Evolutionary conservation across 371 early-diverging fungal genomes (phyloP).

Genomic region (Mortierella sp.): DNA sequence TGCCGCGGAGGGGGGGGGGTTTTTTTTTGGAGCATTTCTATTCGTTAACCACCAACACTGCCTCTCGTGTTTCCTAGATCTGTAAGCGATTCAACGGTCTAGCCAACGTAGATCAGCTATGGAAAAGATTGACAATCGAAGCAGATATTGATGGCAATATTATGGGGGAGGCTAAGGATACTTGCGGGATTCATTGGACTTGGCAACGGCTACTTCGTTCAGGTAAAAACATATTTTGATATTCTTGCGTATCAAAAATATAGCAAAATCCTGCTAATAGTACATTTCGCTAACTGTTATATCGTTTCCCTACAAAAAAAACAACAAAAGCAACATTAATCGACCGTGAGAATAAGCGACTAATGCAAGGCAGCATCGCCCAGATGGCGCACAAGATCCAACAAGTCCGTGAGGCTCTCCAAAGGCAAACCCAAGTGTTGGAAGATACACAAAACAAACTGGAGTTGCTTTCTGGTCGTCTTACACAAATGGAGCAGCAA

Average conservation of each 20-base stretch:
- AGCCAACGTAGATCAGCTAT: conserved; percentile 46
- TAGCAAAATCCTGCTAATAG: neutral
- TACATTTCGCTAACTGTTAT: no score
- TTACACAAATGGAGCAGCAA: conserved; percentile 35
- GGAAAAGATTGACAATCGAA: conserved; percentile 15
- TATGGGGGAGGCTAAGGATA: conserved; percentile 20
- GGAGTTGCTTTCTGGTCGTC: conserved; percentile 19
- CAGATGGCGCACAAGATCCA: conserved; percentile 39
- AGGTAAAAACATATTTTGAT: neutral
- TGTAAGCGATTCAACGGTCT: conserved; percentile 20
- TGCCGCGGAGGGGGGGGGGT: no score
- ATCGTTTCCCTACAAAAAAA: no score
- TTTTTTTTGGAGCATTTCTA: neutral
- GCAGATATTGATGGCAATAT: conserved; percentile 7
- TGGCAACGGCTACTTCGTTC: conserved; percentile 15
- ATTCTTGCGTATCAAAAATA: neutral
- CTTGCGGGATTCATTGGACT: conserved; percentile 9
- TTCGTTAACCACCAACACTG: neutral
- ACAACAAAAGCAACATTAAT: conserved; percentile 26
- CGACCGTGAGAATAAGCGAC: conserved; percentile 31
- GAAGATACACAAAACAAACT: conserved; percentile 38
- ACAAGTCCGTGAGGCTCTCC: conserved; percentile 33
- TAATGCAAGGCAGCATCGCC: conserved; percentile 14
- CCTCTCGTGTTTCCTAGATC: conserved; percentile 6
- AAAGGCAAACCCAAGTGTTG: conserved; percentile 29